Evolutionary conservation across 768 basidiomycete genomes (phyloP), one percentile per base, ranked within the genome.

Genomic region (Suillus occidentalis): DNA sequence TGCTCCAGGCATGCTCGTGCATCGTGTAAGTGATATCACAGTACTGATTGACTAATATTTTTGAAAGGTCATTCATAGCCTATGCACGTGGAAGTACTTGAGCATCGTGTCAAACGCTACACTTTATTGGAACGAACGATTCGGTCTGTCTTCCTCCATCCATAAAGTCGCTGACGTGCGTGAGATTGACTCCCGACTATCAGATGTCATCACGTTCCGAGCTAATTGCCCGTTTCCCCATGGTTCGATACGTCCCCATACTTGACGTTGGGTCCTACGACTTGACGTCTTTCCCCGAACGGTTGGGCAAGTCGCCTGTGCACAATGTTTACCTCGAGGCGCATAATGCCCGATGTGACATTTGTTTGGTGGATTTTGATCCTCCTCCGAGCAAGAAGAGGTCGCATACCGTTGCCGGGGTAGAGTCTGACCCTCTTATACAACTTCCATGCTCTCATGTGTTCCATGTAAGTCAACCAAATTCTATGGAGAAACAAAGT

Each of bases 381-480:
- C 62, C 50, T 52, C 62, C 62, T 37, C 45, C n/a, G 25, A 63
- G 49, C 34, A 22, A 14, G 56, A 28, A 6, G 56, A 28, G 6
- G 36, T 63, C 25, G 6, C 47, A 49, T 22, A 52, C 31, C 16
- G 53, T 39, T 34, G 6, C 31, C 20, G 39, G 28, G n/a, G 28
- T 40, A 14, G 52, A 50, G 52, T 56, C 45, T 40, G 50, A 56
- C 5, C 34, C 49, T 52, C 62, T 63, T 50, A 56, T n/a, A 63
- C 62, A 55, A 22, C 62, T 63, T 56, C 50, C 62, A 28, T 63
- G 62, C 18, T 34, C 62, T 37, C 62, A 63, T 28, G 62, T 63
- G 10, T 63, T 63, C 52, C 62, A 63, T 40, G 62, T 63, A 63
- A 63, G 62, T 14, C 14, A 20, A 18, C 22, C 22, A 14, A 22